Evolutionary conservation across 179 eudicot species (phyloP).

Genomic region (Corrigiola litoralis): DNA sequence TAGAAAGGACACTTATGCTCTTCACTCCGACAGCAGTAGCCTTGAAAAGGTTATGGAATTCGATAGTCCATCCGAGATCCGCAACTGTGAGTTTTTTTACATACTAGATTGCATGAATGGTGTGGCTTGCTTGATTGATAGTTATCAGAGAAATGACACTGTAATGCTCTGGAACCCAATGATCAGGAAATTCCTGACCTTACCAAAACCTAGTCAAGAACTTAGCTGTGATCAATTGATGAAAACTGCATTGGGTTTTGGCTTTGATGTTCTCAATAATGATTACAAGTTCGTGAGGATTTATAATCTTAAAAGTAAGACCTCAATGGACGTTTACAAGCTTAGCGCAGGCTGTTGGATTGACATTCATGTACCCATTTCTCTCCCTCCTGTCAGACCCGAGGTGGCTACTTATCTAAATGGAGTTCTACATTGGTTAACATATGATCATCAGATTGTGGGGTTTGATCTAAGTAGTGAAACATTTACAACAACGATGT

Average conservation of each 20-base stretch:
- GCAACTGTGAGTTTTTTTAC: neutral
- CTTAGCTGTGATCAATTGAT: neutral
- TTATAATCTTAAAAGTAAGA: neutral
- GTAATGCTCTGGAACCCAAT: constrained; percentile 17
- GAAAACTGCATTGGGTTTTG: constrained; percentile 27
- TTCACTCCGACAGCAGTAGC: neutral
- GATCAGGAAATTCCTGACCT: constrained; percentile 10
- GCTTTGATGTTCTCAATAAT: constrained; percentile 15
- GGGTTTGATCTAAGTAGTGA: constrained; percentile 32
- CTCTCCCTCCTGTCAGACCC: constrained; percentile 9
- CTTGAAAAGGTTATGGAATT: neutral
- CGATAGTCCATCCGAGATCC: neutral
- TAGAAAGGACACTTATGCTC: neutral
- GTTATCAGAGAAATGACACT: neutral
- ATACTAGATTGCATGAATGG: constrained; percentile 20
- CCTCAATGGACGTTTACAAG: constrained; percentile 21
- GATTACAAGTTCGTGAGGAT: constrained; percentile 34
- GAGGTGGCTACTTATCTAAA: neutral
- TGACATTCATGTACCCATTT: neutral
- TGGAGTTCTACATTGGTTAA: constrained; percentile 36
- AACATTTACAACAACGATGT: constrained; percentile 20
- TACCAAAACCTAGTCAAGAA: constrained; percentile 7
- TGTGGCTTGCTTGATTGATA: constrained; percentile 10
- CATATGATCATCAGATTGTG: constrained; percentile 7
- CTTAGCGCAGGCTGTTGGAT: constrained; percentile 29